Conservation (phyloP, 163 green algal species). For the Chlorella variabilis region DNA sequence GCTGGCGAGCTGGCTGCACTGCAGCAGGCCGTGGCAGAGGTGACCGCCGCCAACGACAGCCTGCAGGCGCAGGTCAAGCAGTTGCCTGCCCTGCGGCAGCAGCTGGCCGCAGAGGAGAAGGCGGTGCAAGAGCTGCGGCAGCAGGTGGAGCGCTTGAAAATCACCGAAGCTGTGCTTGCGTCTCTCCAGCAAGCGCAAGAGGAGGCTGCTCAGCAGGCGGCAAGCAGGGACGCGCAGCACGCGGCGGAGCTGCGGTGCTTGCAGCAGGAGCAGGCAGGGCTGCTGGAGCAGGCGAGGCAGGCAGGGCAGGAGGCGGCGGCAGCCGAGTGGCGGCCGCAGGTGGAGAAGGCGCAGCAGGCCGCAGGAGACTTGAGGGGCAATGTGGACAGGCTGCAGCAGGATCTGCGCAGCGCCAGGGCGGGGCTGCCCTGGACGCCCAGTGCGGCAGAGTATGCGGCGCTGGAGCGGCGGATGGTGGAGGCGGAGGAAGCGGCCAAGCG, state of each 20-base stretch:
- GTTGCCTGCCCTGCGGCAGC: background rate
- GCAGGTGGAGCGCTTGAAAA: background rate
- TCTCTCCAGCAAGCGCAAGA: background rate
- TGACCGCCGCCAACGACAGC: background rate
- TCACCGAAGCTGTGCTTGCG: background rate
- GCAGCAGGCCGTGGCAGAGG: constrained; percentile 20
- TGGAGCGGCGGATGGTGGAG: constrained; percentile 24
- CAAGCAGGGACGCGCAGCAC: background rate
- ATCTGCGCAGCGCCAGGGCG: background rate
- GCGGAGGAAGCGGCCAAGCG: background rate
- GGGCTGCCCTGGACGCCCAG: constrained; percentile 25
- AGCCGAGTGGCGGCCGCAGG: background rate
- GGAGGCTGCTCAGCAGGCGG: background rate
- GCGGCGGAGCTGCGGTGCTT: constrained; percentile 6
- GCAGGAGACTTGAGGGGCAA: background rate
- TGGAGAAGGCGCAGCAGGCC: background rate
- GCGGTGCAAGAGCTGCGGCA: background rate
- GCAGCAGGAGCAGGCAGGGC: background rate
- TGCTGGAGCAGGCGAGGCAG: background rate
- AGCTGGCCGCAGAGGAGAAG: background rate
- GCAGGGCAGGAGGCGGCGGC: background rate
- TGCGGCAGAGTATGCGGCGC: constrained; percentile 5
- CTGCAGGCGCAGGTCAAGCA: constrained; percentile 20
- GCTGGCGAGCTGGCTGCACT: background rate
- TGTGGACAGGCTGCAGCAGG: background rate